Base-by-base conservation (phyloP, 371 early-diverging fungal genomes). In the Encephalitozoon intestinalis region DNA sequence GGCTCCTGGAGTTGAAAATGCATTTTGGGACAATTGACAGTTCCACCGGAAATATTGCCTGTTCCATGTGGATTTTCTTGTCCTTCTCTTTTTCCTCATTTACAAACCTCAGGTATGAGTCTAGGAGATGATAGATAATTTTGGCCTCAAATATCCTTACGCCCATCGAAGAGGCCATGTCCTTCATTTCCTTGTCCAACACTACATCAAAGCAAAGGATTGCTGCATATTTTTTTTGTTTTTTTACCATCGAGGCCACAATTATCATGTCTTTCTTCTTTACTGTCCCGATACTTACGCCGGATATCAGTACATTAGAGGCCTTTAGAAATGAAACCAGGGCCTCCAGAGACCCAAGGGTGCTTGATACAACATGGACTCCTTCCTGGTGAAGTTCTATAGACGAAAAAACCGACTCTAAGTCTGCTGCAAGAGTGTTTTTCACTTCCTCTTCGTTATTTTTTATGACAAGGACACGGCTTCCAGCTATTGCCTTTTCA, bases 61-160 rank as follows among this genome's bases (percentile, higher is more conserved):
- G 85, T 15, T 91, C 90, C 11, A 92, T 92, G 73, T 89, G 89
- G 67, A 93, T 94, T 81, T 88, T 89, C 72, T 91, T 91, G 83
- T 90, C 91, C 82, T 90, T 89, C 82, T 94, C 92, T 52, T 86
- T 78, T 39, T 94, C 82, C 30, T 87, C 86, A 77, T 87, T 73
- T 72, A 86, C 87, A 83, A 94, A 91, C 34, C 89, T 89, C 9
- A 90, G 92, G 85, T 92, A 99, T 71, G 89, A 86, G 84, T 99
- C 99, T 77, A 96, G 93, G 89, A 99, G 88, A 83, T 97, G 96
- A 84, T 98, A 99, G 82, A 97, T 97, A 81, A 97, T 97, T 75
- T 98, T 94, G 28, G 98, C 98, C 73, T 87, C 89, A 87, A 97
- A 96, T 26, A 98, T 86, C 86, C 89, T 91, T 68, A 98, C 88